These are phyloP conservation scores for Pseudopithomyces maydicus DNA, from an alignment of 2,329 filamentous ascomycete genomes.

Conservation along the genomic window DNA sequence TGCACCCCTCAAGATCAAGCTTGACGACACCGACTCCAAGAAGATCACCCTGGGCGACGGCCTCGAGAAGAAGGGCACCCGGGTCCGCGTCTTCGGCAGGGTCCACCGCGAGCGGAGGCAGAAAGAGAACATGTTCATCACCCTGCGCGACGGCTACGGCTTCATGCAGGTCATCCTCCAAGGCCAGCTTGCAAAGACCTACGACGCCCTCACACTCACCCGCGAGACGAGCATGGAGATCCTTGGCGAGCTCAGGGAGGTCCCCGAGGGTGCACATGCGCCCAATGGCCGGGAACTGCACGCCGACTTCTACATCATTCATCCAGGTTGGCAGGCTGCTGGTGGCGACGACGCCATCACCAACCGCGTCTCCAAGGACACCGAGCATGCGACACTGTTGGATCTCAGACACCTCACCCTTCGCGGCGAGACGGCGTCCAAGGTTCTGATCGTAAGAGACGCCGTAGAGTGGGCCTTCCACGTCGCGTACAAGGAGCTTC, in stretches of 20 bases:
- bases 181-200: constrained; percentile 85
- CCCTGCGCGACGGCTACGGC: constrained; percentile 82
- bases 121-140: constrained; percentile 85
- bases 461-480: constrained; percentile 82
- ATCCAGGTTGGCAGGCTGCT: constrained; percentile 69
- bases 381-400: constrained; percentile 74
- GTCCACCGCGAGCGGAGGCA: constrained; percentile 82
- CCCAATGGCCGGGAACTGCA: constrained; percentile 86
- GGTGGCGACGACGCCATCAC: constrained; percentile 90
- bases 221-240: constrained; percentile 87
- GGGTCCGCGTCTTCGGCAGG: constrained; percentile 80
- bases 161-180: constrained; percentile 83
- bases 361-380: constrained; percentile 74
- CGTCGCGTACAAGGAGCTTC: constrained; percentile 75
- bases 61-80: constrained; percentile 65
- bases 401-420: constrained; percentile 85
- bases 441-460: constrained; percentile 85
- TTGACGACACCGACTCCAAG: constrained; percentile 69
- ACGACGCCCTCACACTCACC: constrained; percentile 84
- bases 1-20: constrained; percentile 73
- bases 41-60: constrained; percentile 60
- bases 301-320: constrained; percentile 85
- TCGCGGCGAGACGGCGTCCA: constrained; percentile 81
- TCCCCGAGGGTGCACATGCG: constrained; percentile 77
- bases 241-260: constrained; percentile 80